Evolutionary conservation across 495 filamentous ascomycete genomes (phyloP).

Genomic region (Xylaria grammica): DNA sequence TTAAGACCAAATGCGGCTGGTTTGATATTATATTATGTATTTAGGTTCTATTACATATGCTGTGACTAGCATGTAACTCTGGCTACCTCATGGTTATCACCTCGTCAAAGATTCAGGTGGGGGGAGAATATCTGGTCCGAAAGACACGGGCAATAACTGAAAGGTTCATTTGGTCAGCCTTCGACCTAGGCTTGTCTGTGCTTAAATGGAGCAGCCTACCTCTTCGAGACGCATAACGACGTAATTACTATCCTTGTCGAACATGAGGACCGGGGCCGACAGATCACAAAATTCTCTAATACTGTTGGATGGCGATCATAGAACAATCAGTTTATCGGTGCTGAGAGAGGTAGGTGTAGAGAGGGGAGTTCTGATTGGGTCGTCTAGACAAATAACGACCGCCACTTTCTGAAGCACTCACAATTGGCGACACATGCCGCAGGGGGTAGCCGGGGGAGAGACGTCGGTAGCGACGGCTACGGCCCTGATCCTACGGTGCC

Average conservation of each 20-base stretch:
- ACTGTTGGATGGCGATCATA: conserved; percentile 44
- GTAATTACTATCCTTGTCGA: conserved; percentile 72
- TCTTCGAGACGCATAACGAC: conserved; percentile 74
- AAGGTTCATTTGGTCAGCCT: neutral
- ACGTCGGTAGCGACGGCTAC: conserved; percentile 87
- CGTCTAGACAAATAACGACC: neutral
- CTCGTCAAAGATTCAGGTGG: conserved; percentile 29
- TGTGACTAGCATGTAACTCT: no score
- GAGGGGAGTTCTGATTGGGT: neutral
- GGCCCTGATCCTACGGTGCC: conserved; percentile 74
- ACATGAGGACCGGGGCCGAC: conserved; percentile 85
- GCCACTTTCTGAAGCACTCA: conserved; percentile 36
- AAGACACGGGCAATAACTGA: conserved; percentile 73
- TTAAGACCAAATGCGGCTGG: no score
- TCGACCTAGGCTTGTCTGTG: neutral
- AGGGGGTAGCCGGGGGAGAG: conserved; percentile 70
- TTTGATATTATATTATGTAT: no score
- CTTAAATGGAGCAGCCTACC: conserved; percentile 50
- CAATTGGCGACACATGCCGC: conserved; percentile 73
- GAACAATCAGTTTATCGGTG: conserved; percentile 2
- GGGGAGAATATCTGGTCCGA: conserved; percentile 67
- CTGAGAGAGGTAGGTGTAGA: neutral
- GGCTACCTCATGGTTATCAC: conserved; percentile 4
- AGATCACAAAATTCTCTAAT: conserved; percentile 79
- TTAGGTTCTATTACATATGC: no score